Evolutionary conservation across 1,284 basidiomycete genomes (phyloP), one percentile per base, ranked within the genome.

Genomic region (Ceratobasidium sp.): DNA sequence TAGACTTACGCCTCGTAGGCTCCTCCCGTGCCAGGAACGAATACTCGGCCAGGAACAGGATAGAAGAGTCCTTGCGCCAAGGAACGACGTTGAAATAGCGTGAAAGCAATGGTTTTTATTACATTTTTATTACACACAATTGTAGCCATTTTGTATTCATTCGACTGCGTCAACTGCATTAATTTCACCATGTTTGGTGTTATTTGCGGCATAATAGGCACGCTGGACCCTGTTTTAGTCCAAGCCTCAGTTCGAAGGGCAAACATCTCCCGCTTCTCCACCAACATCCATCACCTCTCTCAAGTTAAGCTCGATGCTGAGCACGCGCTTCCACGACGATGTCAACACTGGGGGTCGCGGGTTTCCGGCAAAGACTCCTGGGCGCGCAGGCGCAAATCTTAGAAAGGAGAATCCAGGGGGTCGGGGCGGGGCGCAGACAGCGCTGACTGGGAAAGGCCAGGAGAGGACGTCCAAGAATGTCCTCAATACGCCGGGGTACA

Each of bases 381-480:
- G 69, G n/a, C 56, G 56, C 19, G 46, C 46, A 1, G 56, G 56
- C 22, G 56, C 69, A 9, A 61, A 72, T n/a, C 22, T 48, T 5
- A 51, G 58, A 39, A 72, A 72, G 31, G 69, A 72, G 46, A 72
- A 72, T 51, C 69, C 69, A 24, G 69, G 69, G 43, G 69, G 65
- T 11, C 65, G 65, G 13, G 65, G 65, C 41, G 51, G 69, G 37
- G 43, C 43, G 31, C 69, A 72, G n/a, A 49, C 69, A 34, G 31
- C 37, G 34, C 27, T 61, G 27, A 61, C 54, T 14, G 69, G 69
- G 22, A 72, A 72, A 43, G 69, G 69, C 13, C 58, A 59, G 29
- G 54, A 59, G 49, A 62, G 69, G 69, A 53, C 31, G 24, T 22
- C 58, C 13, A 73, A 73, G 22, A 34, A n/a, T 27, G 56, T 48